phyloP scores from a whole-genome alignment of 768 basidiomycete species.

The Atractiella rhizophila region DNA sequence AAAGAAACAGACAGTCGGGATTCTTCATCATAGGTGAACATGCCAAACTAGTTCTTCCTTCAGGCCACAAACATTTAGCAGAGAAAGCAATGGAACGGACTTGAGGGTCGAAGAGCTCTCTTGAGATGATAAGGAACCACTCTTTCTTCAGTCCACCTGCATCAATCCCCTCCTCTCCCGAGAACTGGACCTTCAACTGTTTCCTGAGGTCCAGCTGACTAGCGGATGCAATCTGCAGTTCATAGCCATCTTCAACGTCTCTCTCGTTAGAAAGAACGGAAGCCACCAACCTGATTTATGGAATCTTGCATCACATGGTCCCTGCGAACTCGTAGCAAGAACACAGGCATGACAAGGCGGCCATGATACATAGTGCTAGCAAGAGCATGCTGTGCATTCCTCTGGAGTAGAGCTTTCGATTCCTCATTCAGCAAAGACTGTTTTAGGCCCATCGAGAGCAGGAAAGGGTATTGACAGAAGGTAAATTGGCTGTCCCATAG shows the following conservation, averaged over 20 bases:
- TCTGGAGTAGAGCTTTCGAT: too few species aligned
- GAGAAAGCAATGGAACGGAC: too few species aligned
- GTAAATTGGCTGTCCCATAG: too few species aligned
- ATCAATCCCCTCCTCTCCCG: conserved; percentile 54
- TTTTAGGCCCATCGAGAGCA: conserved; percentile 11
- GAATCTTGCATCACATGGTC: conserved; percentile 8
- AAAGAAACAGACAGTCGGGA: too few species aligned
- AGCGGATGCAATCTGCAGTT: conserved; percentile 8
- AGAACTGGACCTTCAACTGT: conserved; percentile 46
- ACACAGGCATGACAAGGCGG: background rate
- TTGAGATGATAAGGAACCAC: conserved; percentile 65
- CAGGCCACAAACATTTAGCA: too few species aligned
- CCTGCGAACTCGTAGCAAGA: too few species aligned
- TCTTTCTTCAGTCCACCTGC: conserved; percentile 39
- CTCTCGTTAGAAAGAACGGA: too few species aligned
- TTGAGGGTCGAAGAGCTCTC: conserved; percentile 48
- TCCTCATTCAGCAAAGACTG: too few species aligned
- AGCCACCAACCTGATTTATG: too few species aligned
- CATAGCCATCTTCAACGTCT: too few species aligned
- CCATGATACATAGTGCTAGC: background rate
- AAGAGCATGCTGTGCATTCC: too few species aligned
- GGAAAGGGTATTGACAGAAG: conserved; percentile 14
- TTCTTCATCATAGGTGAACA: conserved; percentile 52
- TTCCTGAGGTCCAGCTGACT: conserved; percentile 36
- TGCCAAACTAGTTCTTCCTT: conserved; percentile 9